Evolutionary conservation across 2,329 filamentous ascomycete species (phyloP).

Genomic region (Tolypocladium album): DNA sequence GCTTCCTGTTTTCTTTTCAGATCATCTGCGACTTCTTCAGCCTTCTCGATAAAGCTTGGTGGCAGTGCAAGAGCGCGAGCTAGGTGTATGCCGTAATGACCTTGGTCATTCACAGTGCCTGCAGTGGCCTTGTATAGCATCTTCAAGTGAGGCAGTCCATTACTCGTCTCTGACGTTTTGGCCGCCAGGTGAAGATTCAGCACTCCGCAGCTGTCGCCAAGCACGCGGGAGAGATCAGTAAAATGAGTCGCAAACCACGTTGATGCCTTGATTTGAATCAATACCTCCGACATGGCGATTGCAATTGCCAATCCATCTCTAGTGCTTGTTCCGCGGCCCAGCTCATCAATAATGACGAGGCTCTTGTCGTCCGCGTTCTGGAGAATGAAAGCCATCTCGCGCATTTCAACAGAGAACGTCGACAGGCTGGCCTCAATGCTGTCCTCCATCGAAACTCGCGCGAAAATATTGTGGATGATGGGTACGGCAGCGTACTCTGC

Average conservation of each 20-base stretch:
- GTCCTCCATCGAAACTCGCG: slow-evolving; percentile 77
- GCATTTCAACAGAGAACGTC: slow-evolving; percentile 90
- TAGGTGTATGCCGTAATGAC: slow-evolving; percentile 74
- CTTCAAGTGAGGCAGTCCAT: slow-evolving; percentile 51
- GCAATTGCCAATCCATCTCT: slow-evolving; percentile 84
- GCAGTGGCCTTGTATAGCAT: slow-evolving; percentile 81
- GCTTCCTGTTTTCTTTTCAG: slow-evolving; percentile 48
- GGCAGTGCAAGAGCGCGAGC: slow-evolving; percentile 69
- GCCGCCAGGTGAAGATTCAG: slow-evolving; percentile 74
- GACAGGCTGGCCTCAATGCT: slow-evolving; percentile 85
- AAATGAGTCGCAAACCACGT: slow-evolving; percentile 97
- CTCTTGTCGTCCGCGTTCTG: slow-evolving; percentile 68
- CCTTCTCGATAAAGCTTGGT: slow-evolving; percentile 51
- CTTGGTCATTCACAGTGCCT: slow-evolving; percentile 55
- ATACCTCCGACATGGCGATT: slow-evolving; percentile 76
- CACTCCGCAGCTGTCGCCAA: slow-evolving; percentile 67
- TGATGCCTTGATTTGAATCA: slow-evolving; percentile 67
- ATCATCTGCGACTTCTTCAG: slow-evolving; percentile 52
- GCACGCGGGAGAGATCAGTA: slow-evolving; percentile 64
- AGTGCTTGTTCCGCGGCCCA: slow-evolving; percentile 83
- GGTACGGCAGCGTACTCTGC: slow-evolving; percentile 75
- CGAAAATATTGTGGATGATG: slow-evolving; percentile 74
- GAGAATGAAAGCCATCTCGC: slow-evolving; percentile 88
- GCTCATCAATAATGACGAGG: slow-evolving; percentile 79
- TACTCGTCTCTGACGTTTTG: slow-evolving; percentile 41